Conservation (phyloP, 2,329 filamentous ascomycete genomes). For the Neofusicoccum umdonicola region DNA sequence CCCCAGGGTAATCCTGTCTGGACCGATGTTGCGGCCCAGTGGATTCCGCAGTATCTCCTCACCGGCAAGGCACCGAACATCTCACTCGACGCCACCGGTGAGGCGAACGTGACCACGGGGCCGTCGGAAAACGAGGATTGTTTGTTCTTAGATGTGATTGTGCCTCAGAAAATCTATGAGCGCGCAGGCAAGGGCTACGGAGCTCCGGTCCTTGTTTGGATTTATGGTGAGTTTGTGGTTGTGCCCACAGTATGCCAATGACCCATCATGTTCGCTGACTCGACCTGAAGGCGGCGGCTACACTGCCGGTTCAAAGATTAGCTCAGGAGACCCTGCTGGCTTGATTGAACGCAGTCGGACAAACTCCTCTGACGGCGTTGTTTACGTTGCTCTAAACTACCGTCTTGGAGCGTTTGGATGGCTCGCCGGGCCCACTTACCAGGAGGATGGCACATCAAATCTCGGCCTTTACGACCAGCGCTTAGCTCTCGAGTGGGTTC, state of each 20-base stretch:
- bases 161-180: constrained; percentile 37
- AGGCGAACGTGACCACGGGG: background rate
- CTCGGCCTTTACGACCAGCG: constrained; percentile 38
- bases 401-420: constrained; percentile 43
- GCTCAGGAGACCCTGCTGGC: constrained; percentile 36
- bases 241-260: constrained; percentile 30
- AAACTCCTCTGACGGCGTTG: constrained; percentile 32
- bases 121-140: constrained; percentile 32
- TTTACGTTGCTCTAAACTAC: constrained; percentile 52
- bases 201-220: constrained; percentile 42
- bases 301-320: constrained; percentile 39
- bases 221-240: constrained; percentile 38
- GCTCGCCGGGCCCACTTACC: constrained; percentile 32
- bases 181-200: constrained; percentile 22
- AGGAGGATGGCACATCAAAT: constrained; percentile 36
- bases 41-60: constrained; percentile 31
- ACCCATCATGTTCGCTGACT: constrained; percentile 28
- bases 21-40: background rate
- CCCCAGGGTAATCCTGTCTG: background rate
- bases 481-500: constrained; percentile 41
- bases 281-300: constrained; percentile 41
- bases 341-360: constrained; percentile 31
- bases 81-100: constrained; percentile 1
- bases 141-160: constrained; percentile 41
- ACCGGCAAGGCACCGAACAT: constrained; percentile 33